phyloP scores from a whole-genome alignment of 805 yeast species.

The Monosporozyma servazzii region DNA sequence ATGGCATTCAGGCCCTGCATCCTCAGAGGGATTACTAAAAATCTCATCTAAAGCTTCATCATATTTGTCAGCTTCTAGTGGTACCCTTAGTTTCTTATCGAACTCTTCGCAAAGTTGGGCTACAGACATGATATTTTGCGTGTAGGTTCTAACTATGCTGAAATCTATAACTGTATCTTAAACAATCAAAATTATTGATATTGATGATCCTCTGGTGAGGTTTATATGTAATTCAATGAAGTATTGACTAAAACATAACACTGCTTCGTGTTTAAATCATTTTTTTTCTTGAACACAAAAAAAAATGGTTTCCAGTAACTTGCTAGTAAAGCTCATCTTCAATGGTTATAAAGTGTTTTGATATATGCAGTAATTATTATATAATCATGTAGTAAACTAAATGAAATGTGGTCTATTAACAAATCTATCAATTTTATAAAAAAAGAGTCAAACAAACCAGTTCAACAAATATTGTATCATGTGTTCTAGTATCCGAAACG shows the following conservation, averaged over 20 bases:
- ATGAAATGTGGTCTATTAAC: not conserved
- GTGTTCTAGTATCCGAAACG: not conserved
- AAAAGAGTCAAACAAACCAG: not conserved
- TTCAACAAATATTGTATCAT: not conserved
- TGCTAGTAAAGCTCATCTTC: too few species aligned
- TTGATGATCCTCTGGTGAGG: not conserved
- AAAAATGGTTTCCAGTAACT: too few species aligned
- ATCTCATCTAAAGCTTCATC: conserved; percentile 13
- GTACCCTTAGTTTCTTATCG: conserved; percentile 9
- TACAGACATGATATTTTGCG: not conserved
- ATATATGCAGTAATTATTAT: not conserved
- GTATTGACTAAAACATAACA: too few species aligned
- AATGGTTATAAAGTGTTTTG: not conserved
- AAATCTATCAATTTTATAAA: not conserved
- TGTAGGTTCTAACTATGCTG: not conserved
- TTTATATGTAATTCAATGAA: too few species aligned
- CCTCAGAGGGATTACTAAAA: conserved; percentile 2
- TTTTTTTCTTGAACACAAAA: too few species aligned
- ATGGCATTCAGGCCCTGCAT: not conserved
- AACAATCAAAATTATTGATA: not conserved
- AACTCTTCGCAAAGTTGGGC: conserved; percentile 12
- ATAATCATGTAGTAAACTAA: not conserved
- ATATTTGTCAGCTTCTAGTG: conserved; percentile 12
- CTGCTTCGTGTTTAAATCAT: too few species aligned
- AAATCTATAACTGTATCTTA: too few species aligned